Conservation (phyloP, 345 rosid species). For the Salix exigua region DNA sequence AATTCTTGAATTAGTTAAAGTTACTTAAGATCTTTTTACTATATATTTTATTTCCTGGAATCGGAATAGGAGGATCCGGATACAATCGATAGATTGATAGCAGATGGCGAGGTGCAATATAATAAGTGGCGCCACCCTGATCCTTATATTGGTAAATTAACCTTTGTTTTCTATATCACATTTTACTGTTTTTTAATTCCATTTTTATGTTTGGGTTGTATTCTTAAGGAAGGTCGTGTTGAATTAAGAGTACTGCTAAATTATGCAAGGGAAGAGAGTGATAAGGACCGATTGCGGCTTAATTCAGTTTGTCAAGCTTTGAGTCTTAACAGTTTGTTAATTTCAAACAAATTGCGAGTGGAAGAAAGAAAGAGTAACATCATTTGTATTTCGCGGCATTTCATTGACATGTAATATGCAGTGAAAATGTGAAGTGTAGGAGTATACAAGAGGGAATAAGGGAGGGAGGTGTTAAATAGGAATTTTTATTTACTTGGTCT, state of each 20-base stretch:
- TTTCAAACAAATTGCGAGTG: no score
- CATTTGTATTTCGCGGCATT: background rate
- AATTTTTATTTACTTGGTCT: no score
- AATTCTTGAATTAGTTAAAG: background rate
- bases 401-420: background rate
- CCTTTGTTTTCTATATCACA: background rate
- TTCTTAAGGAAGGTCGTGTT: background rate
- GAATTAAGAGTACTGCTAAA: background rate
- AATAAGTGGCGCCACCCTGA: constrained; percentile 94
- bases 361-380: background rate
- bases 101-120: constrained; percentile 63
- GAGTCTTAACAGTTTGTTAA: background rate
- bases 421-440: background rate
- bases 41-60: background rate
- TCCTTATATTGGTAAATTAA: constrained; percentile 72
- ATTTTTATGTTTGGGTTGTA: background rate
- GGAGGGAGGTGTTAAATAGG: background rate
- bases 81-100: constrained; percentile 77
- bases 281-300: background rate
- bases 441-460: background rate
- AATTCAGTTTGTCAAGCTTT: no score
- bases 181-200: background rate
- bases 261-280: background rate
- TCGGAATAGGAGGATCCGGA: constrained; percentile 68
- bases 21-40: background rate